Evolutionary conservation across 2,329 filamentous ascomycete species (phyloP).

Genomic region (Trichoderma sp.): DNA sequence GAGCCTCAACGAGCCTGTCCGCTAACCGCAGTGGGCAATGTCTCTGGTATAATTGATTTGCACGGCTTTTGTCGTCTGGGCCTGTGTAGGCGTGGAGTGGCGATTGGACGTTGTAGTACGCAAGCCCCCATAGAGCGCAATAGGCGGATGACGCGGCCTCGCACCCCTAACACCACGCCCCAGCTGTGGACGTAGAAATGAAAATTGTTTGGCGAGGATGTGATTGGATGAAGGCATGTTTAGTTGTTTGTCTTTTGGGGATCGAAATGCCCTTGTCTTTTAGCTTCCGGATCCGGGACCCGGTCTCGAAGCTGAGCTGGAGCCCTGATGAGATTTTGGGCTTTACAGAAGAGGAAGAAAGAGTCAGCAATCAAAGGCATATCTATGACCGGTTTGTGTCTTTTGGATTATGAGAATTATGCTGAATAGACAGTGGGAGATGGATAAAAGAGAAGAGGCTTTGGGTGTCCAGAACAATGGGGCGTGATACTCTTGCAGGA

Average conservation of each 20-base stretch:
- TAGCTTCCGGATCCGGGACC: background rate
- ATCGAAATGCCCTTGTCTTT: background rate
- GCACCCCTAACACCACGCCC: conserved; percentile 16
- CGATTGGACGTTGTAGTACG: conserved; percentile 15
- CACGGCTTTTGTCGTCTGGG: background rate
- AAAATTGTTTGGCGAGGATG: background rate
- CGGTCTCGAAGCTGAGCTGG: background rate
- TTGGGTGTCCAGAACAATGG: background rate
- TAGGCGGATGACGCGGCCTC: conserved; percentile 21
- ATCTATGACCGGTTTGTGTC: background rate
- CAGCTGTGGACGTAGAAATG: conserved; percentile 10
- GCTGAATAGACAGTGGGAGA: background rate
- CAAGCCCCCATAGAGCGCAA: conserved; percentile 12
- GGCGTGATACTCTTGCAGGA: background rate
- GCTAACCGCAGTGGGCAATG: background rate
- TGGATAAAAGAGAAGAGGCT: background rate
- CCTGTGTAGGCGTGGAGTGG: conserved; percentile 6
- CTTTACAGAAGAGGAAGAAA: background rate
- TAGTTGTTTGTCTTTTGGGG: background rate
- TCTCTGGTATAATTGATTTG: background rate
- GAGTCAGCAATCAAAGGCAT: background rate
- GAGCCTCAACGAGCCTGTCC: background rate
- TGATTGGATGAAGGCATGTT: conserved; percentile 11
- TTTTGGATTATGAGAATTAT: background rate
- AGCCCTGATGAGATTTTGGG: background rate